Percentiles rank a stretch among this genome's conserved stretches.
Evolutionary conservation across 2,329 filamentous ascomycete species (phyloP).

Genomic region (Xylariaceae sp.): DNA sequence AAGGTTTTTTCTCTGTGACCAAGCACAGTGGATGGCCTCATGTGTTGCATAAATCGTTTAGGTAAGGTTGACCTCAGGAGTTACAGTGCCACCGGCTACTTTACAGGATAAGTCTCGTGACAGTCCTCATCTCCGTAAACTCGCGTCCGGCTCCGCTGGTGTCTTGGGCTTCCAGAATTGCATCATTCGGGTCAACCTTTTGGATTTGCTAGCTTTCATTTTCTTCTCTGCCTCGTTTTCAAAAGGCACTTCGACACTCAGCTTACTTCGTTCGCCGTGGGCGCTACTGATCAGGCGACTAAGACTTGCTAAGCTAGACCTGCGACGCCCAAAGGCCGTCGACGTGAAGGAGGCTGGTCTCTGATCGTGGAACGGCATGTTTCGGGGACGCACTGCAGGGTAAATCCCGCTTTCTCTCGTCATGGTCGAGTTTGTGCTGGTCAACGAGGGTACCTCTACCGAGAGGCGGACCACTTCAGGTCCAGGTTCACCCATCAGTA

Average conservation of each 20-base stretch:
- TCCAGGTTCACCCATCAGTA: constrained; percentile 69
- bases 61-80: no score
- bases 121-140: no score
- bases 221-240: constrained; percentile 56
- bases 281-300: constrained; percentile 72
- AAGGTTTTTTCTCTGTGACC: no score
- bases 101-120: no score
- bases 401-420: constrained; percentile 60
- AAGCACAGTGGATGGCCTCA: no score
- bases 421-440: constrained; percentile 74
- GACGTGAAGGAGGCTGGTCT: constrained; percentile 61
- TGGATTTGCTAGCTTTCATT: constrained; percentile 59
- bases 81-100: no score
- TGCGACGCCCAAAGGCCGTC: constrained; percentile 62
- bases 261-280: constrained; percentile 70
- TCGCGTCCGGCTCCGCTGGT: constrained; percentile 21
- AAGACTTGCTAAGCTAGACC: constrained; percentile 72
- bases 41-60: no score
- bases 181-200: constrained; percentile 69
- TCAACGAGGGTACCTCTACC: constrained; percentile 67
- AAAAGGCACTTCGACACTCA: constrained; percentile 62
- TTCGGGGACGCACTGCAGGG: constrained; percentile 34
- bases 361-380: constrained; percentile 48
- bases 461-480: constrained; percentile 67
- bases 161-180: constrained; percentile 71